phyloP scores from a whole-genome alignment of 1,139 yeast genomes.

The Debaryomyces fabryi region DNA sequence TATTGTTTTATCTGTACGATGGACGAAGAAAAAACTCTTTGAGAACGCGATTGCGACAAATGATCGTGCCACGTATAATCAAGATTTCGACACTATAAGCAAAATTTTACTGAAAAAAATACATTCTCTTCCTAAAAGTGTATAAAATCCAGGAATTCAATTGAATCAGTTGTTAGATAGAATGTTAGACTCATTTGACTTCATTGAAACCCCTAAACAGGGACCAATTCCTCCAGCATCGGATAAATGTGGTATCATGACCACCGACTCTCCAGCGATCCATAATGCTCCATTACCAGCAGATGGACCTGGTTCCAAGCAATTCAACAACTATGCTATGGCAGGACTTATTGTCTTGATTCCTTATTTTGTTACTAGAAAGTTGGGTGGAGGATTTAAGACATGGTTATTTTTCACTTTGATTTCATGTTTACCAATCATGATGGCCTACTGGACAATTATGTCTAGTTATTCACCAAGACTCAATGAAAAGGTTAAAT shows the following conservation, averaged over 20 bases:
- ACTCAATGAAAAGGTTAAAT: slow-evolving; percentile 72
- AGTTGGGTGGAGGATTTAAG: slow-evolving; percentile 74
- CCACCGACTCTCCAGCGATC: slow-evolving; percentile 72
- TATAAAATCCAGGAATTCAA: not conserved
- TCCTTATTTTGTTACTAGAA: slow-evolving; percentile 66
- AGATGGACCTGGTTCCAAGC: slow-evolving; percentile 85
- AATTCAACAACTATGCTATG: slow-evolving; percentile 69
- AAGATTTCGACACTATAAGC: slow-evolving; percentile 4
- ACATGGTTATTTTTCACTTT: slow-evolving; percentile 61
- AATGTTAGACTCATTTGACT: slow-evolving; percentile 50
- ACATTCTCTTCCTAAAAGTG: not conserved
- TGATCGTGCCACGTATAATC: slow-evolving; percentile 7
- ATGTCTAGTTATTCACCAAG: slow-evolving; percentile 80
- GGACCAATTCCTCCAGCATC: slow-evolving; percentile 52
- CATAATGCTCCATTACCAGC: slow-evolving; percentile 89
- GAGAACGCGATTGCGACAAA: slow-evolving; percentile 2
- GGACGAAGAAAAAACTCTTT: not conserved
- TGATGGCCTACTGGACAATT: slow-evolving; percentile 82
- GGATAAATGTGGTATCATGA: slow-evolving; percentile 57
- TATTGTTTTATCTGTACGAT: not conserved
- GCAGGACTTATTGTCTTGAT: slow-evolving; percentile 54
- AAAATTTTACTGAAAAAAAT: slow-evolving; percentile 1
- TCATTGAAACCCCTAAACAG: slow-evolving; percentile 62
- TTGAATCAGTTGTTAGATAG: not conserved
- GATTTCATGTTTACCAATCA: slow-evolving; percentile 63